A percentile compares a stretch with the other conserved stretches of the same genome.
Conservation (phyloP, 345 rosid genomes). For the Arabis alpina region DNA sequence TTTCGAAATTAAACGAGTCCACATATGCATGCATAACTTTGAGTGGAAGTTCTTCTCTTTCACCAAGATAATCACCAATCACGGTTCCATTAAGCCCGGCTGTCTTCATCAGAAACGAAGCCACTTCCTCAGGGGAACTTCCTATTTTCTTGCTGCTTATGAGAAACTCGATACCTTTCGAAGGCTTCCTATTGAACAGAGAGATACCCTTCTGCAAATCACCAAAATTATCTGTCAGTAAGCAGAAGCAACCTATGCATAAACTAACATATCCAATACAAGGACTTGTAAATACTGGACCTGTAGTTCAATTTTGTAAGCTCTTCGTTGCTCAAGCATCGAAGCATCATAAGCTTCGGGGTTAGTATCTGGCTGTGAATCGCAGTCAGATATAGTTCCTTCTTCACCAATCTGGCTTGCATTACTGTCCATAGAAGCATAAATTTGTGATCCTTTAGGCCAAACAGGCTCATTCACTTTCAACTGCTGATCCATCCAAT, state of each 20-base stretch:
- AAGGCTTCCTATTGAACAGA: conserved; percentile 85
- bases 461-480: conserved; percentile 65
- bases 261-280: conserved; percentile 1
- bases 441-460: conserved; percentile 61
- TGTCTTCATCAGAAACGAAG: conserved; percentile 80
- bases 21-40: conserved; percentile 99
- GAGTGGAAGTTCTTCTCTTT: conserved; percentile 85
- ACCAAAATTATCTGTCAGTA: conserved; percentile 17
- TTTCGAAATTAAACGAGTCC: conserved; percentile 79
- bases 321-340: conserved; percentile 85
- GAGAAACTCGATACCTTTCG: conserved; percentile 89
- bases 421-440: conserved; percentile 57
- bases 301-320: conserved; percentile 94
- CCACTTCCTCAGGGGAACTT: conserved; percentile 80
- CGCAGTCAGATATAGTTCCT: conserved; percentile 63
- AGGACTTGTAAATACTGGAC: conserved; percentile 39
- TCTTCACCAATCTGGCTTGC: conserved; percentile 64
- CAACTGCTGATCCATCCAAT: conserved; percentile 94
- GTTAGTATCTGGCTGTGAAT: conserved; percentile 68
- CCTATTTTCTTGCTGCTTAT: conserved; percentile 74
- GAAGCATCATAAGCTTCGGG: conserved; percentile 82
- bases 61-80: conserved; percentile 97
- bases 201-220: conserved; percentile 85
- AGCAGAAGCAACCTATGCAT: conserved; percentile 4
- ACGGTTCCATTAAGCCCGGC: conserved; percentile 78